phyloP scores from a whole-genome alignment of 371 early-diverging fungal species.

The Funneliformis caledonium region DNA sequence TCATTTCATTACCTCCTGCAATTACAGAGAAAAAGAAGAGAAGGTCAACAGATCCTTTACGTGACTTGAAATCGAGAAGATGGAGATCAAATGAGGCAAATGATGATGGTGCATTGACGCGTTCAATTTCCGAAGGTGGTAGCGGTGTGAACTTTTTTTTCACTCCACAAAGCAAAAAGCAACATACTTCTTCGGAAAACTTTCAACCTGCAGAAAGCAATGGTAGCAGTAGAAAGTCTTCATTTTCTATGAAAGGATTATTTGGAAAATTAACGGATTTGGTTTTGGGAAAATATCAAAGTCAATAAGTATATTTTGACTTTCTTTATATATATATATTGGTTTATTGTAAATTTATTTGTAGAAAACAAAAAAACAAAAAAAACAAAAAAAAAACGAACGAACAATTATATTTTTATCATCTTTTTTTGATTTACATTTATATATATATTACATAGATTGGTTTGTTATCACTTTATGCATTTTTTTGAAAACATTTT shows the following conservation, averaged over 20 bases:
- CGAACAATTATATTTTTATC: too few relatives aligned
- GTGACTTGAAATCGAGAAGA: background rate
- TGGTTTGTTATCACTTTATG: too few relatives aligned
- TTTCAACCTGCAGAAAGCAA: background rate
- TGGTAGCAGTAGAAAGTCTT: background rate
- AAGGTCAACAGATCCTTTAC: background rate
- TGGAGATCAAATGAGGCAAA: background rate
- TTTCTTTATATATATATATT: background rate
- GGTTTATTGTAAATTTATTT: background rate
- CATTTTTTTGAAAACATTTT: too few relatives aligned
- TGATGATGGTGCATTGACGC: background rate
- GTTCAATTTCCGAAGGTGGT: constrained; percentile 4
- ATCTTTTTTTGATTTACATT: too few relatives aligned
- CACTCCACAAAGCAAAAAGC: background rate
- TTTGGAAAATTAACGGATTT: constrained; percentile 7
- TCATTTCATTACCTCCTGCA: background rate
- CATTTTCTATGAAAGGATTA: background rate
- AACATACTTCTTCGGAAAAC: background rate
- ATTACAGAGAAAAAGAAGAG: constrained; percentile 2
- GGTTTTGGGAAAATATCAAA: background rate
- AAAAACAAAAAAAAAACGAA: too few relatives aligned
- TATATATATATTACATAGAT: too few relatives aligned
- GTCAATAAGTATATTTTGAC: background rate
- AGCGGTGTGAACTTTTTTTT: background rate
- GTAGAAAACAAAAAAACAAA: background rate